Base-by-base conservation (phyloP, 2,329 filamentous ascomycete species). In the Neofusicoccum kwambonambiense region DNA sequence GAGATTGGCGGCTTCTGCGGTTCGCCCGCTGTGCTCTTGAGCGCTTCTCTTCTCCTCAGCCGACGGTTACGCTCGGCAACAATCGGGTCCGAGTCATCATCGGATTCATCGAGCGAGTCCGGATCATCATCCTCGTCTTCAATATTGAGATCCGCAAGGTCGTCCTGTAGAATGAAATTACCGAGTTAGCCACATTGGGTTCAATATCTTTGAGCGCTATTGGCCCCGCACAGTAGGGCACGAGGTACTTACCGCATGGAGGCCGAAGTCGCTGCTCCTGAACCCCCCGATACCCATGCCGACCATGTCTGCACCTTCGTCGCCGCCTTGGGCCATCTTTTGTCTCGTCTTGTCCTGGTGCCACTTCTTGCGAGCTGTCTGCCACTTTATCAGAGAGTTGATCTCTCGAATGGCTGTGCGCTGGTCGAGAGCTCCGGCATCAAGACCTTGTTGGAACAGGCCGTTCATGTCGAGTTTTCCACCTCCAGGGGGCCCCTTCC, bases 291-390 rank as follows among this genome's bases (percentile, higher is more conserved):
- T 62, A 13, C 64, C 64, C 51, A 65, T 49, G 31, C 83, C 61
- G 80, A 84, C 77, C 31, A 83, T 82, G 17, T 79, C 72, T 65
- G 73, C 74, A 19, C 74, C 77, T 42, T 82, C 81, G 5, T 83
- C 82, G 6, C 75, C 83, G 3, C 88, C 88, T 72, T 94, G 93
- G 0, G 95, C 95, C 95, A 99, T 98, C 84, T 99, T 99, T 81
- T 98, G 95, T 62, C 93, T 84, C 8, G 95, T 99, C 84, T 99
- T 99, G 79, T 96, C 92, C 67, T 94, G 89, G 76, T 99, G 95
- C 95, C 95, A 99, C 80, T 94, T 94, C 84, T 99, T 98, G 64
- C 95, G 85, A 47, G 92, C 91, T 75, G 93, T 92, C 77, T 99
- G 95, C 95, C 95, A 99, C 54, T 89, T 84, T 70, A 99, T 95